Evolutionary conservation across 345 rosid genomes (phyloP).

Genomic region (Draba incana): DNA sequence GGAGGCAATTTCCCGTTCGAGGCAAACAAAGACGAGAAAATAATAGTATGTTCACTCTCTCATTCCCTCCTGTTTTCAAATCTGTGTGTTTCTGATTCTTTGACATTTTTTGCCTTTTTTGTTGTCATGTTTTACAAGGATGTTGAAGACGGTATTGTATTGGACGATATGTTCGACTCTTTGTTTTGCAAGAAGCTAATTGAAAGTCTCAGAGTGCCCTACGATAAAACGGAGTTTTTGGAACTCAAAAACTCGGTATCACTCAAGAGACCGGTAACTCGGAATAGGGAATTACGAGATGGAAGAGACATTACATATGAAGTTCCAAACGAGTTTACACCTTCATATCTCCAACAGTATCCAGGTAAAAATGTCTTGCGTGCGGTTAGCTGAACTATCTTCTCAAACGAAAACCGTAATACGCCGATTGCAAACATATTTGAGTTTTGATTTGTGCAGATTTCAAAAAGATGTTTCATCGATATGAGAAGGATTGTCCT

Average conservation of each 20-base stretch:
- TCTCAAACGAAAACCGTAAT: not conserved
- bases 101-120: constrained; percentile 6
- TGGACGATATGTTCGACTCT: constrained; percentile 34
- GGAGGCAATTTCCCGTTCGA: constrained; percentile 47
- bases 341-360: constrained; percentile 58
- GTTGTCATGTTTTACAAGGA: constrained; percentile 27
- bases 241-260: constrained; percentile 39
- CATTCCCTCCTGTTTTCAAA: not conserved
- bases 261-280: constrained; percentile 33
- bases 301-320: constrained; percentile 40
- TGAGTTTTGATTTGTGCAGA: constrained; percentile 49
- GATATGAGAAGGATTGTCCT: constrained; percentile 25
- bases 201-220: constrained; percentile 54
- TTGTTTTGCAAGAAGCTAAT: constrained; percentile 55
- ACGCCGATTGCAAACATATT: not conserved
- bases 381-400: constrained; percentile 6
- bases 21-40: constrained; percentile 37
- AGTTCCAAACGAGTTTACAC: constrained; percentile 18
- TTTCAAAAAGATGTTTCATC: constrained; percentile 39
- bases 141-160: constrained; percentile 39
- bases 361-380: constrained; percentile 42
- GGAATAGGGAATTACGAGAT: constrained; percentile 40
- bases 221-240: constrained; percentile 44
- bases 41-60: constrained; percentile 34
- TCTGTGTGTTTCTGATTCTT: not conserved